Evolutionary conservation across 768 basidiomycete species (phyloP), one percentile per base, ranked within the genome.

Genomic region (Sutorius australiensis): DNA sequence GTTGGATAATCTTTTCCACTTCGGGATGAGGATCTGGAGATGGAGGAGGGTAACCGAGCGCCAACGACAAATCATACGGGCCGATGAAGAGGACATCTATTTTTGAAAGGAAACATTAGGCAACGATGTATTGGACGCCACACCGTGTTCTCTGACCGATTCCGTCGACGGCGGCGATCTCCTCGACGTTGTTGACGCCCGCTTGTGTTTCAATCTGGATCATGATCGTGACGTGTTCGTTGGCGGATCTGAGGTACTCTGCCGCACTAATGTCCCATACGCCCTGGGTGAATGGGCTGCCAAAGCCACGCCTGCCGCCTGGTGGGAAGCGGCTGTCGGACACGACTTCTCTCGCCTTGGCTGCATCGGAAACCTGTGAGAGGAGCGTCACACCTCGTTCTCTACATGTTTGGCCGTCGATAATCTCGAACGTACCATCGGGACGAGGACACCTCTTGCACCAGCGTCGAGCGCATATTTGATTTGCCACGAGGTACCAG

Each of bases 381-480:
- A 13, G n/a, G 21, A n/a, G 0, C 7, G 5, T 31, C n/a, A 1
- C 28, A 0, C 11, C 2, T 11, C 6, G 13, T 27, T 31, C 24
- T 17, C 9, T n/a, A 27, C 34, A 5, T 11, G 24, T 16, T 27
- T 19, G 10, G 16, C 21, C 5, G 19, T 9, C 2, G 21, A 38
- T 16, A 37, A 46, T 32, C 6, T 2, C 14, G 33, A 51, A 14
- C 10, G 57, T 58, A 87, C 83, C 83, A 87, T 83, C 5, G 86
- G 86, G 0, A 86, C 80, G 38, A 89, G 60, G 5, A 87, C 69
- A 0, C 86, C 84, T 27, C 75, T 72, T 16, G 85, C 86, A 5
- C 86, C 86, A 0, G 81, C 80, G 60, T 87, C 86, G 30, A 87
- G 75, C 1, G 80, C 84, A 54, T 82, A 75, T 69, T 87, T 87